Percentiles rank a stretch among this genome's conserved stretches.
phyloP scores from a whole-genome alignment of 352 stramenopile species.

The Pythium folliculosum region DNA sequence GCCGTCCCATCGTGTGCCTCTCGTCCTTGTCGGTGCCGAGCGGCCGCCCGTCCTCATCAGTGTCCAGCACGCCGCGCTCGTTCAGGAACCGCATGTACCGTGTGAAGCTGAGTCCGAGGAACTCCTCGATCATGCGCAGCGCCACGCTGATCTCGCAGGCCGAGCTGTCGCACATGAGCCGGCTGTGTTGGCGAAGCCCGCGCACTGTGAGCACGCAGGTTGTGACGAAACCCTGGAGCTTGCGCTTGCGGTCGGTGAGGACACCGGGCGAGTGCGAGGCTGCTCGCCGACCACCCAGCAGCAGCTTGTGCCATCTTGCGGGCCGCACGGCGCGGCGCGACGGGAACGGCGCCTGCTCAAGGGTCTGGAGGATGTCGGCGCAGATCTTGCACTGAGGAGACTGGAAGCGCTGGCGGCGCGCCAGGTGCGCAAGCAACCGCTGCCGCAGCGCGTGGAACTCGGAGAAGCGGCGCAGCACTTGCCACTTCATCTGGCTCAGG shows the following conservation, averaged over 20 bases:
- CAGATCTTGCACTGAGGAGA: conserved; percentile 51
- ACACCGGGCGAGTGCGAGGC: conserved; percentile 11
- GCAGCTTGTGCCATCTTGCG: no score
- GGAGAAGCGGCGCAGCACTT: conserved; percentile 63
- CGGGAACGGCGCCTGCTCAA: conserved; percentile 52
- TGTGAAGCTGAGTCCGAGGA: conserved; percentile 68
- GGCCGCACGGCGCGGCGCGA: no score
- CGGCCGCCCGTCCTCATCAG: conserved; percentile 18
- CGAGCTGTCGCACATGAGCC: conserved; percentile 47
- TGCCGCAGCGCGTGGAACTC: conserved; percentile 63
- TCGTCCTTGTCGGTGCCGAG: no score
- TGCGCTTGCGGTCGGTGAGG: conserved; percentile 50
- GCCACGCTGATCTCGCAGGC: conserved; percentile 58
- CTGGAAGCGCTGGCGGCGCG: conserved; percentile 32
- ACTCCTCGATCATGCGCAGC: conserved; percentile 67
- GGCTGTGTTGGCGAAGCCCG: conserved; percentile 65
- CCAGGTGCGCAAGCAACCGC: conserved; percentile 65
- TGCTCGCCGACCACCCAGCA: no score
- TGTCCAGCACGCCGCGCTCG: conserved; percentile 53
- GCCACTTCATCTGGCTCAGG: conserved; percentile 67
- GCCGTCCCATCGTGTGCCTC: neutral
- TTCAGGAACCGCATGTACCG: conserved; percentile 64
- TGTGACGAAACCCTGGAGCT: conserved; percentile 56
- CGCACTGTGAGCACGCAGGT: conserved; percentile 54
- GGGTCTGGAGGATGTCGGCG: conserved; percentile 57